phyloP scores from a whole-genome alignment of 176 grass and related monocot genomes.

The Hordeum marinum region DNA sequence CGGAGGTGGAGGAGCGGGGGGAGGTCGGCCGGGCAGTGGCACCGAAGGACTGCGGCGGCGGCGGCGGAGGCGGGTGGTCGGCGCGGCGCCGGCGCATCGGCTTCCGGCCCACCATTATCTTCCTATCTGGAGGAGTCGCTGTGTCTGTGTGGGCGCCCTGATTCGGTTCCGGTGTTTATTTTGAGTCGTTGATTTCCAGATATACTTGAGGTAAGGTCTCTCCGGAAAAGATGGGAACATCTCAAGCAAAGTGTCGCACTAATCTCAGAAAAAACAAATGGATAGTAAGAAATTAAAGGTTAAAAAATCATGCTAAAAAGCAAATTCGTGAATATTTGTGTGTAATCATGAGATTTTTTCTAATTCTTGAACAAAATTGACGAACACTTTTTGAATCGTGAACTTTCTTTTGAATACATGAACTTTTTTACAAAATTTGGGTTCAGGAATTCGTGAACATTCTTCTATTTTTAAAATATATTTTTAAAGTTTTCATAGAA shows the following conservation, averaged over 20 bases:
- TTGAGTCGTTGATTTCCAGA: background rate
- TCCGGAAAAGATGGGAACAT: background rate
- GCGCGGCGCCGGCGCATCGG: slow-evolving; percentile 40
- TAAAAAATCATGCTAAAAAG: too few species aligned
- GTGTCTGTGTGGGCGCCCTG: background rate
- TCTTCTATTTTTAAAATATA: too few species aligned
- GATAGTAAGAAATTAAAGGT: too few species aligned
- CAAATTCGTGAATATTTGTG: too few species aligned
- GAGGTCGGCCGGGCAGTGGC: slow-evolving; percentile 32
- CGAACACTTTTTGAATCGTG: too few species aligned
- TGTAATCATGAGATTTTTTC: too few species aligned
- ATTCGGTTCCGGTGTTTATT: background rate
- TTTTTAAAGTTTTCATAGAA: too few species aligned
- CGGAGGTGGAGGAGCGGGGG: slow-evolving; percentile 38
- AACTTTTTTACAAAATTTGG: too few species aligned
- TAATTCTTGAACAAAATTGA: too few species aligned
- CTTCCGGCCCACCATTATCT: slow-evolving; percentile 46
- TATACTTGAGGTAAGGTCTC: slow-evolving; percentile 10
- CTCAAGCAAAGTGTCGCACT: background rate
- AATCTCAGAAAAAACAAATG: too few species aligned
- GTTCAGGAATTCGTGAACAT: too few species aligned
- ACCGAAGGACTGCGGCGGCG: slow-evolving; percentile 25
- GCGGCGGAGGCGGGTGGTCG: slow-evolving; percentile 4
- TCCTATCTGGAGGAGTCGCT: background rate
- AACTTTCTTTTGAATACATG: too few species aligned